A percentile compares a stretch with the other conserved stretches of the same genome.
phyloP scores from a whole-genome alignment of 495 filamentous ascomycete genomes.

The Penicillium longicatenatum region DNA sequence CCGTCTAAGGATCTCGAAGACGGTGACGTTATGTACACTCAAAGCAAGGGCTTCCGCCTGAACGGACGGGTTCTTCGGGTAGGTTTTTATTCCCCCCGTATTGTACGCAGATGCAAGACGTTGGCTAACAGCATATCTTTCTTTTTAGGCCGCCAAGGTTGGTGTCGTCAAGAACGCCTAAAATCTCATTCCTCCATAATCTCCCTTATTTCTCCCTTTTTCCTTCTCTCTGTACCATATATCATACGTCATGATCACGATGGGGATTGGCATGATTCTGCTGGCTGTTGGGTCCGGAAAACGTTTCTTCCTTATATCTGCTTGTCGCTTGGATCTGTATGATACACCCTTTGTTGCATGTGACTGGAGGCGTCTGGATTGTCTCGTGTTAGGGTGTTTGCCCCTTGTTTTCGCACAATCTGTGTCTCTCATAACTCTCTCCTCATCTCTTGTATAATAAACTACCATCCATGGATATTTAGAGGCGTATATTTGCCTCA shows the following conservation, averaged over 20 bases:
- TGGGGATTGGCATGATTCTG: constrained; percentile 29
- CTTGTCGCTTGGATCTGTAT: constrained; percentile 41
- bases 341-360: constrained; percentile 42
- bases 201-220: constrained; percentile 17
- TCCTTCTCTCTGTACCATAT: constrained; percentile 46
- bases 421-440: constrained; percentile 33
- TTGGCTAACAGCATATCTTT: constrained; percentile 19
- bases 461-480: constrained; percentile 6
- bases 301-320: constrained; percentile 27
- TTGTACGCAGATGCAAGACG: not conserved
- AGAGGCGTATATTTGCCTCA: not conserved
- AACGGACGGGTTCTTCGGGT: constrained; percentile 87
- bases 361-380: constrained; percentile 40
- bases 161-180: constrained; percentile 79
- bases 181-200: constrained; percentile 21
- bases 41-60: constrained; percentile 91
- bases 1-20: constrained; percentile 82
- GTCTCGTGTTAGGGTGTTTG: constrained; percentile 30
- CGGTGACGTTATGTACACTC: constrained; percentile 85
- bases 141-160: constrained; percentile 77
- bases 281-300: constrained; percentile 28
- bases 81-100: constrained; percentile 26
- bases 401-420: constrained; percentile 27
- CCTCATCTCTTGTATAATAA: constrained; percentile 42
- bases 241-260: constrained; percentile 41